Evolutionary conservation across 768 basidiomycete species (phyloP).

Genomic region (Russula emetica): DNA sequence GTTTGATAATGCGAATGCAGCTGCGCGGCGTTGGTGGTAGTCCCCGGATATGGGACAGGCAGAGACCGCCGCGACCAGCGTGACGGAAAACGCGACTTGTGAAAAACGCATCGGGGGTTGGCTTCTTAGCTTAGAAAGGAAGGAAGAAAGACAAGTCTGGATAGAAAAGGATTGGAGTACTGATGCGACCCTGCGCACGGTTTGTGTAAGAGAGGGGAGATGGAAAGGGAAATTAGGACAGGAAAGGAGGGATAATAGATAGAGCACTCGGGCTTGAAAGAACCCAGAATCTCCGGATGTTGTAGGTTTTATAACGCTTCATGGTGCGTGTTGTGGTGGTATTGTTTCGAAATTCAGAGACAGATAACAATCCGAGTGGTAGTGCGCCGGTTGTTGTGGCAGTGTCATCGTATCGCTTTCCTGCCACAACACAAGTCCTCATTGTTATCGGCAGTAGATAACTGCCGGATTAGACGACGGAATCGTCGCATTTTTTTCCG

Average conservation of each 20-base stretch:
- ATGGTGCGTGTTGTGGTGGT: neutral
- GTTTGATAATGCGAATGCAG: constrained; percentile 26
- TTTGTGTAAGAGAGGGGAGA: neutral
- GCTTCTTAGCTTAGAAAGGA: too few relatives aligned
- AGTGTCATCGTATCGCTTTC: neutral
- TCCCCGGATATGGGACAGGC: constrained; percentile 13
- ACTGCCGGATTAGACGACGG: too few relatives aligned
- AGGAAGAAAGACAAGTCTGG: neutral
- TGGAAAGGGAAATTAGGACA: neutral
- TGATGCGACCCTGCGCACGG: constrained; percentile 23
- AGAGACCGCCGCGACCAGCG: constrained; percentile 13
- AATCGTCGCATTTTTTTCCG: too few relatives aligned
- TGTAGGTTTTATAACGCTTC: neutral
- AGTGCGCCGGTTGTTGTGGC: neutral
- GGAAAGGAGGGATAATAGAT: neutral
- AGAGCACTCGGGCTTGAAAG: constrained; percentile 12
- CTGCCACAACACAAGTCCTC: too few relatives aligned
- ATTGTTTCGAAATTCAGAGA: neutral
- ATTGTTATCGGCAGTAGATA: too few relatives aligned
- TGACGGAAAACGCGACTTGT: constrained; percentile 4
- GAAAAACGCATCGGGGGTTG: constrained; percentile 18
- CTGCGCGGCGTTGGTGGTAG: constrained; percentile 22
- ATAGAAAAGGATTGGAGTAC: neutral
- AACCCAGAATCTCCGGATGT: neutral
- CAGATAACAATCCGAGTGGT: too few relatives aligned